A percentile compares a stretch with the other conserved stretches of the same genome.
Conservation (phyloP, 345 rosid genomes). For the Carallia brachiata region DNA sequence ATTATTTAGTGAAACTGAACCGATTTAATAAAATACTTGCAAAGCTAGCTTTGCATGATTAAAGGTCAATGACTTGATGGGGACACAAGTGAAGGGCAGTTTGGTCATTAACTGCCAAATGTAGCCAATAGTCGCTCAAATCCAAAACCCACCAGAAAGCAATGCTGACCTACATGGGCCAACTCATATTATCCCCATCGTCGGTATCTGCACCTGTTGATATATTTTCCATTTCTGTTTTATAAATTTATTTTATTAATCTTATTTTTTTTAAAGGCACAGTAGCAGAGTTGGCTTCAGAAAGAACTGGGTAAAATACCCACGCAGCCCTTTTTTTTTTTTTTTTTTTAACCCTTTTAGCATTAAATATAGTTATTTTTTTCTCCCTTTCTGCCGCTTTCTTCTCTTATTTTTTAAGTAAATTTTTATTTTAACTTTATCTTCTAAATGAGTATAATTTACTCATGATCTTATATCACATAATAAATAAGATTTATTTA, state of each 20-base stretch:
- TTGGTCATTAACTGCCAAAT: constrained; percentile 22
- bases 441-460: too few relatives aligned
- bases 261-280: too few relatives aligned
- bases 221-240: constrained; percentile 15
- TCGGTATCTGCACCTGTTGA: constrained; percentile 61
- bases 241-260: constrained; percentile 2
- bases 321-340: too few relatives aligned
- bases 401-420: background rate
- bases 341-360: background rate
- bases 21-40: background rate
- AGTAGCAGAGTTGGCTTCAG: too few relatives aligned
- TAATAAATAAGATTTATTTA: background rate
- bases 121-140: constrained; percentile 46
- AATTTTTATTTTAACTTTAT: too few relatives aligned
- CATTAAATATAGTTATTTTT: background rate
- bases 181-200: constrained; percentile 49
- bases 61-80: constrained; percentile 22
- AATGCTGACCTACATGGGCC: constrained; percentile 43
- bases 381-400: background rate
- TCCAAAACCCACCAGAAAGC: constrained; percentile 45
- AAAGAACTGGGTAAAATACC: too few relatives aligned
- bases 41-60: too few relatives aligned
- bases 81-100: constrained; percentile 34
- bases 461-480: too few relatives aligned
- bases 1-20: background rate